These are phyloP conservation scores for Huntiella savannae DNA, from an alignment of 2,329 filamentous ascomycete species.

Conservation along the genomic window DNA sequence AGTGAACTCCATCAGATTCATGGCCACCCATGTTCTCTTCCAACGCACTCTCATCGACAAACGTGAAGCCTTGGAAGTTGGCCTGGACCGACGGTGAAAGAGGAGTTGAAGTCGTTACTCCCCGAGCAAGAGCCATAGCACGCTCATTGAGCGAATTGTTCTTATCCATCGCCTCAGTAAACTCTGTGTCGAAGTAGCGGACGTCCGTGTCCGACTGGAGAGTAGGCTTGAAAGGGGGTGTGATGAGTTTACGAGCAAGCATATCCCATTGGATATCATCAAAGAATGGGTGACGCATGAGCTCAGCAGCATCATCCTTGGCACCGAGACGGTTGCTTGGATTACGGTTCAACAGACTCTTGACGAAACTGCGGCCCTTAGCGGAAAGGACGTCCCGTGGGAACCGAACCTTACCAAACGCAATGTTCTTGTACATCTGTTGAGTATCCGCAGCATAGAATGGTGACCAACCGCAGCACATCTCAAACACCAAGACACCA, in stretches of 20 bases:
- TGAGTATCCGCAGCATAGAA: constrained; percentile 98
- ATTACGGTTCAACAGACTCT: constrained; percentile 90
- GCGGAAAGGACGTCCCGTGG: constrained; percentile 84
- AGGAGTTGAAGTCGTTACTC: constrained; percentile 76
- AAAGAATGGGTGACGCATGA: constrained; percentile 92
- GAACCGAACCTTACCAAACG: constrained; percentile 94
- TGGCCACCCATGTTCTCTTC: constrained; percentile 59
- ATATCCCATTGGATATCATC: constrained; percentile 82
- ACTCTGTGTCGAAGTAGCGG: constrained; percentile 96
- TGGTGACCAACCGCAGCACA: constrained; percentile 98
- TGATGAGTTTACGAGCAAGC: constrained; percentile 74
- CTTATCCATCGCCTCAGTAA: constrained; percentile 81
- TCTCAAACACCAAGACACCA: constrained; percentile 93
- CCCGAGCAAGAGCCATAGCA: constrained; percentile 67
- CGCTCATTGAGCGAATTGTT: constrained; percentile 80
- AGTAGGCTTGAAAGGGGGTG: constrained; percentile 94
- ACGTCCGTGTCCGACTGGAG: constrained; percentile 90
- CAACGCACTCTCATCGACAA: constrained; percentile 91
- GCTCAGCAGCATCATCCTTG: constrained; percentile 74
- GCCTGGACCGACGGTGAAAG: constrained; percentile 90
- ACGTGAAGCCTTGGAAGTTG: constrained; percentile 96
- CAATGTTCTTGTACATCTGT: constrained; percentile 99
- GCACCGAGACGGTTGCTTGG: constrained; percentile 88
- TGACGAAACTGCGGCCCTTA: constrained; percentile 94
- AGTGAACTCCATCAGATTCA: constrained; percentile 21